Base-by-base conservation (phyloP, 2,329 filamentous ascomycete species). In the Bipolaris bicolor region DNA sequence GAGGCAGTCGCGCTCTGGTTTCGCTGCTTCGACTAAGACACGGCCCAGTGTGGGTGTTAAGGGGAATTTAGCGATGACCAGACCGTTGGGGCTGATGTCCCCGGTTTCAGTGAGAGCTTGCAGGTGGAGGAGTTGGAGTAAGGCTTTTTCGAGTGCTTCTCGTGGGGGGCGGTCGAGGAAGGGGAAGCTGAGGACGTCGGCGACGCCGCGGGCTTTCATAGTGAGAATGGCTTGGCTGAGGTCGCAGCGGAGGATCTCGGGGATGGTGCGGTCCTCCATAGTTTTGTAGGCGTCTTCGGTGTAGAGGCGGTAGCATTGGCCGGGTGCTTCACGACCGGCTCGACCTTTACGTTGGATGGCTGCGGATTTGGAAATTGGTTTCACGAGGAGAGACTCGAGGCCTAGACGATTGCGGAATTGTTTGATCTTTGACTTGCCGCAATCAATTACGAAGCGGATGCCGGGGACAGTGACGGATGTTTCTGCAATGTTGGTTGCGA, bases 401-500 rank as follows among this genome's bases (percentile, higher is more conserved):
- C 92, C 93, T 0, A 98, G 83, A 0, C 88, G 85, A 15, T 90
- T 86, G 13, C 93, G 89, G 73, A 92, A 99, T 64, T 96, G 90
- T 77, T 97, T 97, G 63, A 96, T 85, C 74, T 99, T 99, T 7
- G 90, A 91, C 70, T 97, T 97, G 44, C 95, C 95, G 53, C 90
- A 90, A 72, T 99, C 95, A 18, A 99, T 84, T 9, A 99, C 94
- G 66, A 90, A 95, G 4, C 91, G 87, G 6, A 99, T 92, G 2
- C 95, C 95, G 0, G 94, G 90, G 0, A 99, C 93, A 0, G 95
- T 99, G 57, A 99, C 90, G 1, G 95, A 98, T 0, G 95, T 98
- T 76, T 99, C 95, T n/a, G 95, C 95, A 68, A 99, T 98, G 70
- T 99, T 99, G 13, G 95, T 99, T 0, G 93, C 89, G 0, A 99